These are phyloP conservation scores for Polytrichum commune DNA, from an alignment of 225 moss, liverwort and hornwort species.

Conservation along the genomic window DNA sequence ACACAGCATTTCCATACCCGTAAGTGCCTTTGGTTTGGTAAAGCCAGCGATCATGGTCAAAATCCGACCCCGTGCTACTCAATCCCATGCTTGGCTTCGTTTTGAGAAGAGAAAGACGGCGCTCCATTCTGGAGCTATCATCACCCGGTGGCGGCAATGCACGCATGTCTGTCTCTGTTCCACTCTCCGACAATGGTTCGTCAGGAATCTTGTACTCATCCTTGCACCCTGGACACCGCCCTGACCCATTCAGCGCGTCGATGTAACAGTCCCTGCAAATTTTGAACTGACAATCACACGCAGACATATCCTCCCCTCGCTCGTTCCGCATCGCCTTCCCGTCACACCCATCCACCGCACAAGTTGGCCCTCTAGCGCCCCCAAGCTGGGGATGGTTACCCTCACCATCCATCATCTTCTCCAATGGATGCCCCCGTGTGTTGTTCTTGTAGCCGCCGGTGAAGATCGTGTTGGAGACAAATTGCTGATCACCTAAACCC, in stretches of 20 bases:
- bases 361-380: conserved; percentile 48
- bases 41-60: conserved; percentile 91
- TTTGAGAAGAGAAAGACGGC: conserved; percentile 71
- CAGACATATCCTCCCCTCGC: conserved; percentile 65
- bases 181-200: conserved; percentile 34
- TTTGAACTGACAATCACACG: conserved; percentile 83
- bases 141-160: conserved; percentile 57
- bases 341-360: conserved; percentile 76
- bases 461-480: conserved; percentile 89
- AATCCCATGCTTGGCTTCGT: conserved; percentile 55
- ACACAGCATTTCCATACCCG: conserved; percentile 62
- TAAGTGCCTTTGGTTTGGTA: conserved; percentile 72
- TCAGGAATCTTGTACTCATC: conserved; percentile 70
- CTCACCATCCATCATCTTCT: conserved; percentile 76
- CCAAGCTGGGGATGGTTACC: conserved; percentile 64
- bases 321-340: conserved; percentile 77
- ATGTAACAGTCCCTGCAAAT: conserved; percentile 93
- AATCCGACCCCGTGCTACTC: conserved; percentile 64
- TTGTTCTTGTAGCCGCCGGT: conserved; percentile 76
- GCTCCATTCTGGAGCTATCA: conserved; percentile 60
- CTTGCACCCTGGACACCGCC: conserved; percentile 88
- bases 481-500: conserved; percentile 73
- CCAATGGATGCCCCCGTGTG: conserved; percentile 80
- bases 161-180: conserved; percentile 41
- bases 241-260: conserved; percentile 66